Evolutionary conservation across 1,139 yeast species (phyloP).

Genomic region (Zygotorulaspora mrakii): DNA sequence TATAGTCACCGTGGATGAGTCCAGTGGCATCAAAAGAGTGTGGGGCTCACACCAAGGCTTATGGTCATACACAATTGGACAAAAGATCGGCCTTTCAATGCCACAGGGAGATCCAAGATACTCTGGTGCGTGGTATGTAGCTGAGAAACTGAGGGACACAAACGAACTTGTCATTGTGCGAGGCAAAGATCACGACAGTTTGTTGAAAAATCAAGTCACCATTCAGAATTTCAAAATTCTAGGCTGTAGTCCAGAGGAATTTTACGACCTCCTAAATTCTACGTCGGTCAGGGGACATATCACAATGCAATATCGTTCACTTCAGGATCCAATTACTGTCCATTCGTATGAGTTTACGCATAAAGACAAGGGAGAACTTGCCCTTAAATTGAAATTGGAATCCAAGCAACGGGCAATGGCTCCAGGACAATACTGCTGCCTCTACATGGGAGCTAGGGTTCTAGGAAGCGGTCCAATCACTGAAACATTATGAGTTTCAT

Average conservation of each 20-base stretch:
- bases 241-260: conserved; percentile 12
- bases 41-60: conserved; percentile 84
- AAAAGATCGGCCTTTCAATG: conserved; percentile 70
- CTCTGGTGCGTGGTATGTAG: conserved; percentile 82
- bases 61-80: conserved; percentile 96
- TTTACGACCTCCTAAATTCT: conserved; percentile 20
- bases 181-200: conserved; percentile 61
- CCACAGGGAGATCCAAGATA: conserved; percentile 80
- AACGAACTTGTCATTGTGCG: conserved; percentile 77
- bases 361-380: conserved; percentile 18
- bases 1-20: conserved; percentile 57
- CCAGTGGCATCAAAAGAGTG: conserved; percentile 47
- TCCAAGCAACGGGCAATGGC: conserved; percentile 69
- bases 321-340: conserved; percentile 51
- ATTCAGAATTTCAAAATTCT: conserved; percentile 36
- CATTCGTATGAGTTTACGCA: conserved; percentile 22
- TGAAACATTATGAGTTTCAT: conserved; percentile 4
- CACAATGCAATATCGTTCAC: conserved; percentile 63
- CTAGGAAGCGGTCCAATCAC: conserved; percentile 70
- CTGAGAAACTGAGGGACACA: conserved; percentile 57
- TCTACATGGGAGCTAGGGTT: conserved; percentile 64
- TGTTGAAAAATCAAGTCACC: conserved; percentile 47
- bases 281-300: conserved; percentile 30
- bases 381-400: conserved; percentile 38
- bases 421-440: conserved; percentile 81